phyloP scores from a whole-genome alignment of 1,284 basidiomycete species.

The Volvariella volvacea region DNA sequence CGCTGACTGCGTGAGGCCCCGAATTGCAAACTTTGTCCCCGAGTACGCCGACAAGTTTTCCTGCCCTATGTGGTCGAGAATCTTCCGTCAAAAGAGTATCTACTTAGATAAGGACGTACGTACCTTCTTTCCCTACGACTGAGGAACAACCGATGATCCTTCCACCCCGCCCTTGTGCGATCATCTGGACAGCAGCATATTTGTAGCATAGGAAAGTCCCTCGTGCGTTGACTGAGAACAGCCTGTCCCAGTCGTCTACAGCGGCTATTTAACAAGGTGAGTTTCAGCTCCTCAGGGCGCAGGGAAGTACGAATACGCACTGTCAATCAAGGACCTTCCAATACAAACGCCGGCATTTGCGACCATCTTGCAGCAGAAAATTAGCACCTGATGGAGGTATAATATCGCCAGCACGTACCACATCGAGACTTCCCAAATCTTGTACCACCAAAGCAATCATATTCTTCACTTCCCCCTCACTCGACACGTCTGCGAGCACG shows the following conservation, averaged over 20 bases:
- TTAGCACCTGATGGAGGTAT: background rate
- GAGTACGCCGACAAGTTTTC: conserved; percentile 11
- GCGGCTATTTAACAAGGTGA: conserved; percentile 4
- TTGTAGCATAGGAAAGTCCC: conserved; percentile 18
- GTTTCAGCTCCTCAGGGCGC: too few relatives aligned
- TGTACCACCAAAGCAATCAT: conserved; percentile 19
- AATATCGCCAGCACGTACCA: conserved; percentile 14
- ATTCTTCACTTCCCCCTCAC: conserved; percentile 18
- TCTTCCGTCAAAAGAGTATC: background rate
- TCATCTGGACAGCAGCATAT: conserved; percentile 18
- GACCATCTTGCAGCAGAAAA: conserved; percentile 15
- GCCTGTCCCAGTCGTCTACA: conserved; percentile 12
- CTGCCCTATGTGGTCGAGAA: conserved; percentile 1
- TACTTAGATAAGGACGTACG: background rate
- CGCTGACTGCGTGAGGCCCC: conserved; percentile 18
- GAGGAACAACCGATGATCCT: conserved; percentile 18
- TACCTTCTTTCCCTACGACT: conserved; percentile 11
- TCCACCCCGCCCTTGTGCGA: conserved; percentile 17
- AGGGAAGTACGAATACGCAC: conserved; percentile 5
- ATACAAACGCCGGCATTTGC: conserved; percentile 17
- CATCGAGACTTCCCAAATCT: conserved; percentile 19
- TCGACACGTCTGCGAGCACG: conserved; percentile 20
- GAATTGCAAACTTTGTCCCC: conserved; percentile 18
- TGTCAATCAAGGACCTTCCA: conserved; percentile 8
- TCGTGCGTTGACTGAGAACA: conserved; percentile 13